Evolutionary conservation across 495 filamentous ascomycete species (phyloP).

Genomic region (Podospora australis): DNA sequence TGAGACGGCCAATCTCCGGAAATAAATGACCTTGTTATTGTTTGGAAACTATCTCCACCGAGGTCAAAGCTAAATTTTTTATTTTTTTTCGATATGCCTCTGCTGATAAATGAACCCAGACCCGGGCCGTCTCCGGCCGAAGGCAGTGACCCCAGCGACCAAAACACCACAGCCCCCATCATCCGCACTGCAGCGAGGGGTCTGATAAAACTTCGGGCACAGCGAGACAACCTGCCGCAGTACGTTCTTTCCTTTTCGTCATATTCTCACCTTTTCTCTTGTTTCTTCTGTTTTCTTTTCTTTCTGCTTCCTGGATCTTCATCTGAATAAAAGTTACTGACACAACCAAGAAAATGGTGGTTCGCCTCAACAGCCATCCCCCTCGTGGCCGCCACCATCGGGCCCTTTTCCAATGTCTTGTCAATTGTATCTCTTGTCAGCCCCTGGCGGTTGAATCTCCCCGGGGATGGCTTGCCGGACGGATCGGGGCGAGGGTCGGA

Average conservation of each 20-base stretch:
- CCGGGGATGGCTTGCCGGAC: slow-evolving; percentile 31
- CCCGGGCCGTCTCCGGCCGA: too few relatives aligned
- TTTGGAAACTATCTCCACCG: too few relatives aligned
- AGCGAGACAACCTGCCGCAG: slow-evolving; percentile 34
- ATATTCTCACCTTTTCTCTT: background rate
- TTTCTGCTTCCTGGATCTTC: background rate
- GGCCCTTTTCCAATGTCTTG: slow-evolving; percentile 67
- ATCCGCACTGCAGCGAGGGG: slow-evolving; percentile 10
- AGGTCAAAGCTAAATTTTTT: too few relatives aligned
- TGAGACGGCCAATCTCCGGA: too few relatives aligned
- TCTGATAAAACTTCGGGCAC: slow-evolving; percentile 27
- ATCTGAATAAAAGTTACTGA: background rate
- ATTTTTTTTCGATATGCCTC: too few relatives aligned
- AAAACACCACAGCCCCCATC: too few relatives aligned
- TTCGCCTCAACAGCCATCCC: slow-evolving; percentile 72
- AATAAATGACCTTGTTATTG: too few relatives aligned
- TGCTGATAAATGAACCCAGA: too few relatives aligned
- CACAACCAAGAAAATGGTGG: slow-evolving; percentile 51
- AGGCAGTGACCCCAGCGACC: too few relatives aligned
- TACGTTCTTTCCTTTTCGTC: slow-evolving; percentile 16
- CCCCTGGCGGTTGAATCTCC: slow-evolving; percentile 50
- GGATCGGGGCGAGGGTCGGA: slow-evolving; percentile 34
- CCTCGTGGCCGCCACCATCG: slow-evolving; percentile 63
- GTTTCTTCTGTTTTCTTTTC: background rate
- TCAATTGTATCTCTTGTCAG: slow-evolving; percentile 68